A percentile compares a stretch with the other conserved stretches of the same genome.
phyloP scores from a whole-genome alignment of 192 early-diverging fungal species.

The Entomortierella parvispora region DNA sequence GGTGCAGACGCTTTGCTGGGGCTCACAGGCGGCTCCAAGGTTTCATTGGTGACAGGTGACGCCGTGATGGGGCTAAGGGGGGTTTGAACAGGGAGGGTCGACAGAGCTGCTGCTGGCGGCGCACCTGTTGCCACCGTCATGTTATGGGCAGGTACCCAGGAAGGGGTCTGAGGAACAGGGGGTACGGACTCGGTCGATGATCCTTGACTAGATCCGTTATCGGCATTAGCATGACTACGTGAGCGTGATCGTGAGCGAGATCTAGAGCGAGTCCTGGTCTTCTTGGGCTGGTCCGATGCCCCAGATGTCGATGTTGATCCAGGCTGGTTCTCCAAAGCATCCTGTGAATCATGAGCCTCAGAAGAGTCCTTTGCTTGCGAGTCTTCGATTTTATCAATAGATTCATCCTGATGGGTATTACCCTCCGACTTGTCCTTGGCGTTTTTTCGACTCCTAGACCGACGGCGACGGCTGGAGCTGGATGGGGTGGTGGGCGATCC shows the following conservation, averaged over 20 bases:
- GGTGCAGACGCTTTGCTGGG: conserved; percentile 1
- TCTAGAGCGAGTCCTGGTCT: conserved; percentile 36
- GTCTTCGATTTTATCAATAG: neutral
- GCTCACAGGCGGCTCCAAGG: conserved; percentile 17
- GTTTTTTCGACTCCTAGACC: conserved; percentile 44
- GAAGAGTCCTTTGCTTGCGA: neutral
- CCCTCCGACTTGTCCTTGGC: conserved; percentile 31
- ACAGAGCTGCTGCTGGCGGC: conserved; percentile 10
- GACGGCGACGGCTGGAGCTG: conserved; percentile 32
- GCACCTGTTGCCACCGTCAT: conserved; percentile 23
- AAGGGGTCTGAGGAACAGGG: conserved; percentile 45
- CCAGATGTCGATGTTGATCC: neutral
- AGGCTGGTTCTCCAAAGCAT: neutral
- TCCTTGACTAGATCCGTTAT: conserved; percentile 30
- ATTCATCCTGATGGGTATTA: conserved; percentile 1
- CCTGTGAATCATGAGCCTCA: conserved; percentile 4
- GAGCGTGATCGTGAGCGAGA: conserved; percentile 45
- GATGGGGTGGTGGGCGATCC: conserved; percentile 32
- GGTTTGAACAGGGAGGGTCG: neutral
- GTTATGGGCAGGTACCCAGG: conserved; percentile 44
- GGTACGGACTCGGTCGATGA: conserved; percentile 33
- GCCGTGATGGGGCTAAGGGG: conserved; percentile 5
- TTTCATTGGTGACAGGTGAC: neutral
- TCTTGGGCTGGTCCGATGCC: conserved; percentile 19
- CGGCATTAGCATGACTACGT: conserved; percentile 28